A percentile compares a stretch with the other conserved stretches of the same genome.
phyloP scores from a whole-genome alignment of 257 asterid species.

The Lycium barbarum region DNA sequence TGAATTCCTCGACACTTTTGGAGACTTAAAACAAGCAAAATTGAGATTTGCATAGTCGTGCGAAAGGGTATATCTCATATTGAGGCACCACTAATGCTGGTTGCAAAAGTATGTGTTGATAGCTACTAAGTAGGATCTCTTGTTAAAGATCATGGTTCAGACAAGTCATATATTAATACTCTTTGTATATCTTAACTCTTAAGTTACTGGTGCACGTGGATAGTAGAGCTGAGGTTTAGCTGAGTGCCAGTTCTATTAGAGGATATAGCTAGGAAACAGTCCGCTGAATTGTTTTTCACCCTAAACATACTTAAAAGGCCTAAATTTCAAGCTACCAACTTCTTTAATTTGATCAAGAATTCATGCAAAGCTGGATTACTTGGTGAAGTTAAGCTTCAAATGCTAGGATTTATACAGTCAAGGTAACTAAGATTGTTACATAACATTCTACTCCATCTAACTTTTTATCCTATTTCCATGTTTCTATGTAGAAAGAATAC shows the following conservation, averaged over 20 bases:
- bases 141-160: not conserved
- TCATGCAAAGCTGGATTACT: slow-evolving; percentile 18
- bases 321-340: slow-evolving; percentile 1
- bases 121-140: slow-evolving; percentile 7
- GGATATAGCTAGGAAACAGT: slow-evolving; percentile 1
- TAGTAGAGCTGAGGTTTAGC: not conserved
- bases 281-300: not conserved
- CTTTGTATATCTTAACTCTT: not conserved
- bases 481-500: slow-evolving; percentile 16
- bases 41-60: not conserved
- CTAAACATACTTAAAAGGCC: not conserved
- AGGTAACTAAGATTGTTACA: not conserved
- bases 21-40: not conserved
- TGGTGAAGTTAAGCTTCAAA: not conserved
- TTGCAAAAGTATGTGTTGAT: not conserved
- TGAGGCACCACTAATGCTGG: not conserved
- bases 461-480: slow-evolving; percentile 19
- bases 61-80: slow-evolving; percentile 2
- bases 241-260: not conserved
- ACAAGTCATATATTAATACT: not conserved
- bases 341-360: not conserved
- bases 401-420: not conserved
- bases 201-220: not conserved
- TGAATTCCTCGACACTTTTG: not conserved
- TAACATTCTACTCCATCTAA: not conserved